Evolutionary conservation across 2,329 filamentous ascomycete species (phyloP), one percentile per base, ranked within the genome.

Genomic region (Fusarium sp.): DNA sequence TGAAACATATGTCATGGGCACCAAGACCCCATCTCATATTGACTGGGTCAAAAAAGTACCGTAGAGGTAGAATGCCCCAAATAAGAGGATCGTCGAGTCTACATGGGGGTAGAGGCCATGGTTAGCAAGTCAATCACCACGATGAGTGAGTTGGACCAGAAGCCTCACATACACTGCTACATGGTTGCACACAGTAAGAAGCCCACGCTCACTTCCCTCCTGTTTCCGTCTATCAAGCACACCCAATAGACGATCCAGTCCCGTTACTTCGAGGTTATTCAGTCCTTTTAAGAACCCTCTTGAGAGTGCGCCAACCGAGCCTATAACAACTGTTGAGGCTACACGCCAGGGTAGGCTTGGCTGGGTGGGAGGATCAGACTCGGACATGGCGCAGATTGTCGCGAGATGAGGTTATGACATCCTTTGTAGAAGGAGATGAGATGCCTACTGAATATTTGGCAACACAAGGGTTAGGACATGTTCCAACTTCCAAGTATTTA

Each of bases 1-100:
- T 89, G 76, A 96, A 99, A 78, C 93, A 97, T 57, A 99, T 93
- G 75, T 99, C 95, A 74, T 97, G 92, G 70, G 93, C 96, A 21
- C 92, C 95, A 50, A 99, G 84, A 9, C 89, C 87, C 92, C 93
- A 98, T 73, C 95, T 87, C 70, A 93, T 82, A 72, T 93, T 95
- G 52, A 84, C 81, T 17, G 90, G 86, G 56, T 88, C 86, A 70
- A 90, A 87, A 63, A 85, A 79, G 71, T 95, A 92, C 45, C 84
- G 82, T 41, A 91, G 75, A 1, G 95, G 95, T 4, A 99, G 79
- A 32, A 92, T 86, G 15, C 94, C 95, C 94, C 94, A 99, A 67
- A 97, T 88, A 55, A 98, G 78, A 23, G 95, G 95, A 78, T 99
- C 95, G 77, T 99, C 95, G 68, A 98, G 79, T 56, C 94, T 97